Evolutionary conservation across 495 filamentous ascomycete species (phyloP), one percentile per base, ranked within the genome.

Genomic region (Xeromyces bisporus): DNA sequence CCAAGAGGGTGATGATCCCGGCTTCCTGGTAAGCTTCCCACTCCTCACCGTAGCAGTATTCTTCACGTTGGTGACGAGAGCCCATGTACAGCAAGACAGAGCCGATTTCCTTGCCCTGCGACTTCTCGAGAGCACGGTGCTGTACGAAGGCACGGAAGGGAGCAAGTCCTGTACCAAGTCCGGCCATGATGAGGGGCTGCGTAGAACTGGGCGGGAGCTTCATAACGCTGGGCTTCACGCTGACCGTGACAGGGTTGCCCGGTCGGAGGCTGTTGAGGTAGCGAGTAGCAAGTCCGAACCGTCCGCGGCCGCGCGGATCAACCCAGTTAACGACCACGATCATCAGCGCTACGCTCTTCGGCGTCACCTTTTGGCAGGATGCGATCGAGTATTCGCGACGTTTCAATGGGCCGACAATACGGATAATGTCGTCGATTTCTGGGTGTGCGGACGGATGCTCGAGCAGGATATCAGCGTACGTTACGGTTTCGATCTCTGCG

Each of bases 111-210:
- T 86, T 82, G 50, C 89, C 89, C 58, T 91, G 81, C 20, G 78
- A 72, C 58, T 92, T 91, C 55, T 96, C 87, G 71, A 86, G 85
- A 11, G 89, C 89, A 25, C 89, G 87, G 63, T 97, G 85, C 57
- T 97, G 91, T 30, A 94, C 78, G 49, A 97, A 97, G 29, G 89
- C 89, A 38, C 89, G 79, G 79, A 96, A 97, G 18, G 89, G 89
- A 5, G 89, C 89, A 11, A 97, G 75, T 47, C 89, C 89, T 2
- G 89, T 97, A 39, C 89, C 89, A n/a, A 97, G 79, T 56, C 89
- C 89, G 18, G 89, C 89, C 89, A 97, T 97, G 66, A 97, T 94
- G 37, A 97, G 68, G 6, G 89, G 89, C 33, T 83, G 75, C 26
- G 79, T 85, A 37, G 80, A 80, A 42, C 73, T 74, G 26, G 73